Base-by-base conservation (phyloP, 2,329 filamentous ascomycete species). In the Aureobasidium sp. region DNA sequence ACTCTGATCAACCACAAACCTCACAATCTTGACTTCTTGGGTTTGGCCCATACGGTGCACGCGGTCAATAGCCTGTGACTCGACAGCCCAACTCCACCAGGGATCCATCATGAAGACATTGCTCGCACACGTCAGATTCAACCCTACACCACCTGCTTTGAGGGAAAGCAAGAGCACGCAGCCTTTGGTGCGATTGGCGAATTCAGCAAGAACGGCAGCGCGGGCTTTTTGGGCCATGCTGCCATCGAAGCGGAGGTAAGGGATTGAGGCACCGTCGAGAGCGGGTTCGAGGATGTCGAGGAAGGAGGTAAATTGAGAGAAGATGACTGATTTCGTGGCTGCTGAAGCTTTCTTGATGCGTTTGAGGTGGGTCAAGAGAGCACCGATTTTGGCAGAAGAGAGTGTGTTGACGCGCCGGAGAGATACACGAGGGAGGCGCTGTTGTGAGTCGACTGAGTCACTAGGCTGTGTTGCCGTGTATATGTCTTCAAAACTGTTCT, bases 81-180 rank as follows among this genome's bases (percentile, higher is more conserved):
- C 94, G 13, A 97, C 87, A 0, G 94, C 92, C 74, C 93, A 99
- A 71, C 90, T 95, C 94, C 94, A 99, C 94, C 94, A 99, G 0
- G 94, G 94, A 74, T 99, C 94, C 94, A 99, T 97, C 89, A 99
- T 95, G 77, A 88, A 99, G 5, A 99, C 95, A 59, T 90, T 81
- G 65, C 87, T 90, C 6, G 94, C 94, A 66, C 86, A 87, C 0
- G 93, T 97, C 64, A 99, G 76, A 70, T 99, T 99, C 47, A 99
- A 79, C 0, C 94, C 94, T 0, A 99, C 94, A 29, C 94, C 95
- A 5, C 95, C 94, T 0, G 95, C 94, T 25, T 91, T 83, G 61
- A 99, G 78, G 68, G 88, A 93, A 57, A 99, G 83, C 1, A 99
- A 79, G 3, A 99, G 78, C 1, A 99, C 84, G 2, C 83, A 83